Percentiles rank a stretch among this genome's conserved stretches.
Evolutionary conservation across 352 stramenopile species (phyloP).

Genomic region (Saprolegnia parasitica): DNA sequence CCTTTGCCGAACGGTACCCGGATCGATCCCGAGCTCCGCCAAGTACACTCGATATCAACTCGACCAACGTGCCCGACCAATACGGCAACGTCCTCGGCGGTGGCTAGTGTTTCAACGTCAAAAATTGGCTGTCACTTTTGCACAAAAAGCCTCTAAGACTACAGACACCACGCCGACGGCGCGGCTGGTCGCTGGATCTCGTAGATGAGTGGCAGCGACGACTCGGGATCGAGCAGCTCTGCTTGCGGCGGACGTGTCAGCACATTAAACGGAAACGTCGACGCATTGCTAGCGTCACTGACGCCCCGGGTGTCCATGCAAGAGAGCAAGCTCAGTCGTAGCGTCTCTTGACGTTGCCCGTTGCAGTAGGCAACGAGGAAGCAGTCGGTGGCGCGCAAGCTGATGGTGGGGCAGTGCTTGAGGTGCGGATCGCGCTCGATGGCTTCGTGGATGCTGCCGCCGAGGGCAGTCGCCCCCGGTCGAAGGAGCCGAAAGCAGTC

Average conservation of each 20-base stretch:
- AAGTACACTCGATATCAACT: constrained; percentile 22
- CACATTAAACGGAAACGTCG: neutral
- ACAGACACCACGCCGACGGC: neutral
- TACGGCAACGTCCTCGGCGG: constrained; percentile 24
- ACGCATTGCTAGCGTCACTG: neutral
- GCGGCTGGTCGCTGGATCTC: neutral
- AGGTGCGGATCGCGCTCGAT: neutral
- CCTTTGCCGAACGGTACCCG: constrained; percentile 66
- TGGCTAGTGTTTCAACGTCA: constrained; percentile 12
- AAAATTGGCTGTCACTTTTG: neutral
- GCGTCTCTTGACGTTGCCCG: neutral
- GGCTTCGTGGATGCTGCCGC: neutral
- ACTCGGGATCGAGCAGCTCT: neutral
- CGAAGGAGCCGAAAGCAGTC: neutral
- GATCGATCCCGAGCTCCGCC: constrained; percentile 34
- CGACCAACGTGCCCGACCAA: constrained; percentile 18
- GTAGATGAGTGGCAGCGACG: neutral
- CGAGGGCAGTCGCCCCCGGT: neutral
- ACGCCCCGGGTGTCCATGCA: neutral
- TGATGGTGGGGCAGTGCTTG: neutral
- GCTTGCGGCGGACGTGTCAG: neutral
- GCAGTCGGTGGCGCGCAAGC: neutral
- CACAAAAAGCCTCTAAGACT: neutral
- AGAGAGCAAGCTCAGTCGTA: neutral
- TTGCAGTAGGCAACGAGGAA: neutral